Conservation (phyloP, 2,329 filamentous ascomycete species). For the Penicillium sp. region DNA sequence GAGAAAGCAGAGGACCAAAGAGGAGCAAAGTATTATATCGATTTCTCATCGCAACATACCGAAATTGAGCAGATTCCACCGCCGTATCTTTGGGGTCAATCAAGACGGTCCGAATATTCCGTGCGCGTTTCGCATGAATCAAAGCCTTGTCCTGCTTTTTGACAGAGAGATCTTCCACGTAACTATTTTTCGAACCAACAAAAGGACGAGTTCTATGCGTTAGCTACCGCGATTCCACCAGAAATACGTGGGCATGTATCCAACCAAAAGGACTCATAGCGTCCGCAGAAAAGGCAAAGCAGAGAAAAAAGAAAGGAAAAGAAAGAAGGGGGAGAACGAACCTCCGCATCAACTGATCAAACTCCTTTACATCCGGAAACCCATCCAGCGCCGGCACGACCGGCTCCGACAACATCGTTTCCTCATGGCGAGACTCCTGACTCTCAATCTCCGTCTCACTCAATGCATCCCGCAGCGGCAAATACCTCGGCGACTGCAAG, state of each 20-base stretch:
- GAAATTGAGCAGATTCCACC: constrained; percentile 47
- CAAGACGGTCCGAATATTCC: constrained; percentile 44
- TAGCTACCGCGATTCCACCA: not conserved
- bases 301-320: not conserved
- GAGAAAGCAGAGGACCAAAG: too few species aligned
- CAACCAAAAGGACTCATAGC: too few species aligned
- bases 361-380: constrained; percentile 42
- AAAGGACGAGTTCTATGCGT: not conserved
- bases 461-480: constrained; percentile 31
- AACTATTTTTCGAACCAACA: constrained; percentile 26
- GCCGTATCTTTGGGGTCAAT: constrained; percentile 47
- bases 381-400: constrained; percentile 40
- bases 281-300: not conserved
- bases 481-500: constrained; percentile 28
- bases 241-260: too few species aligned
- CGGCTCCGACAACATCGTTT: constrained; percentile 41
- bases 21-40: too few species aligned
- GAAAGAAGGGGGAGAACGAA: constrained; percentile 13
- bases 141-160: constrained; percentile 50
- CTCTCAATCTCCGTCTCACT: constrained; percentile 38
- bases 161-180: constrained; percentile 45
- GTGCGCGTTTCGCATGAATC: constrained; percentile 44
- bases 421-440: constrained; percentile 41
- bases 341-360: constrained; percentile 43
- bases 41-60: constrained; percentile 24